Percentiles rank a stretch among this genome's conserved stretches.
These are phyloP conservation scores for Cercospora sojina DNA, from an alignment of 2,329 filamentous ascomycete species.

Conservation along the genomic window DNA sequence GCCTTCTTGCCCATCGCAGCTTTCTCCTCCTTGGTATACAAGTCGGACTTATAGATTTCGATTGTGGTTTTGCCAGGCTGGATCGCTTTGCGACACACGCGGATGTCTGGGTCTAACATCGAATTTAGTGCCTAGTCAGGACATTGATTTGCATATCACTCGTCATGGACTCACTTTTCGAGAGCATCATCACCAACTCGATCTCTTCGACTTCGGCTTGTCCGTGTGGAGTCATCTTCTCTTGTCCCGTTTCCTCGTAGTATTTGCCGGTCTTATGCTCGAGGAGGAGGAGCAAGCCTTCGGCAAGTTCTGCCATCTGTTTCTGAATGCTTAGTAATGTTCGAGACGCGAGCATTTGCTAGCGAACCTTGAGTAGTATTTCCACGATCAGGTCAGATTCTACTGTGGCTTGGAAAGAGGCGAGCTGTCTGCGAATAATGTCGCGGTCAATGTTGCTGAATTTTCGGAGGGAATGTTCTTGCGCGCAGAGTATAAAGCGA, in stretches of 20 bases:
- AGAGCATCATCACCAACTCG: slow-evolving; percentile 19
- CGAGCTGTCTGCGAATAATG: too few relatives aligned
- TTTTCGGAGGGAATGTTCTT: not conserved
- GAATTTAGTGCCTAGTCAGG: not conserved
- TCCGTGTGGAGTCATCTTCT: slow-evolving; percentile 19
- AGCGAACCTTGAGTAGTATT: not conserved
- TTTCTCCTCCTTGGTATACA: slow-evolving; percentile 18
- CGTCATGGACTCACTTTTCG: not conserved
- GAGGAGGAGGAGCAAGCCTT: slow-evolving; percentile 9
- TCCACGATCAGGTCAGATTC: not conserved
- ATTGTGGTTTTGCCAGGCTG: slow-evolving; percentile 10
- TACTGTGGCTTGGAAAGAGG: not conserved
- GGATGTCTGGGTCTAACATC: slow-evolving; percentile 17
- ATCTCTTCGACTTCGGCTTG: slow-evolving; percentile 13
- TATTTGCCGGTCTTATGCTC: slow-evolving; percentile 23
- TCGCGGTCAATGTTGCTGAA: not conserved
- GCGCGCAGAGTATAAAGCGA: not conserved
- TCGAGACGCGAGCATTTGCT: not conserved
- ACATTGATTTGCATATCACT: not conserved
- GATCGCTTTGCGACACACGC: slow-evolving; percentile 18
- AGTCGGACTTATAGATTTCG: slow-evolving; percentile 23
- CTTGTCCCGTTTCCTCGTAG: not conserved
- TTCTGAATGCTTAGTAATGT: not conserved
- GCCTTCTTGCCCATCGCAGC: not conserved
- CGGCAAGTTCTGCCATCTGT: not conserved